phyloP scores from a whole-genome alignment of 176 grass and related monocot species.

The Oryza rufipogon region DNA sequence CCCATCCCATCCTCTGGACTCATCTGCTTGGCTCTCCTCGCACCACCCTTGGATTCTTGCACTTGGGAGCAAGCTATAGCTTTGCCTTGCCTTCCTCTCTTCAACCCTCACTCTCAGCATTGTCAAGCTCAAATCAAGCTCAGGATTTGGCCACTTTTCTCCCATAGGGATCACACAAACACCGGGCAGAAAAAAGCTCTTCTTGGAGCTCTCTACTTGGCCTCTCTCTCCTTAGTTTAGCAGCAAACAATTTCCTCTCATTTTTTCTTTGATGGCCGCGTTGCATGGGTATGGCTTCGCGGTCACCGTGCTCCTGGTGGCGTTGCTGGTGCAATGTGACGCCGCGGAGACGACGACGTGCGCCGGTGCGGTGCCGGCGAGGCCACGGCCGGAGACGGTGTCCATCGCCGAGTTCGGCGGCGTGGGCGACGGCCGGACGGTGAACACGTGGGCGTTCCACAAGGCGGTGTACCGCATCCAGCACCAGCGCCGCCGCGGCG shows the following conservation, averaged over 20 bases:
- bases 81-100: slow-evolving; percentile 29
- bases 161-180: slow-evolving; percentile 20
- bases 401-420: slow-evolving; percentile 72
- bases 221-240: slow-evolving; percentile 4
- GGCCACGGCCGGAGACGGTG: slow-evolving; percentile 56
- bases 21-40: slow-evolving; percentile 50
- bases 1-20: slow-evolving; percentile 36
- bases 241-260: not conserved
- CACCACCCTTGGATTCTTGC: slow-evolving; percentile 40
- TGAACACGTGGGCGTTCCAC: slow-evolving; percentile 83
- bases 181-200: slow-evolving; percentile 41
- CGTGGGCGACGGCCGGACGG: slow-evolving; percentile 66
- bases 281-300: slow-evolving; percentile 7
- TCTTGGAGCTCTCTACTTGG: slow-evolving; percentile 70
- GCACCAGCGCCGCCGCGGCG: slow-evolving; percentile 58
- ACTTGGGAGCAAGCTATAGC: slow-evolving; percentile 33
- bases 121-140: not conserved
- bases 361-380: slow-evolving; percentile 51
- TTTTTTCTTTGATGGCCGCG: slow-evolving; percentile 23
- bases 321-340: slow-evolving; percentile 5
- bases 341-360: slow-evolving; percentile 67
- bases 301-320: not conserved
- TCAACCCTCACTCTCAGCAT: slow-evolving; percentile 20
- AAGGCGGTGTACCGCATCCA: slow-evolving; percentile 73
- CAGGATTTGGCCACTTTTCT: slow-evolving; percentile 21